Evolutionary conservation across 1,139 yeast species (phyloP), one percentile per base, ranked within the genome.

Genomic region (Zhuliangozyma parablackwelliae): DNA sequence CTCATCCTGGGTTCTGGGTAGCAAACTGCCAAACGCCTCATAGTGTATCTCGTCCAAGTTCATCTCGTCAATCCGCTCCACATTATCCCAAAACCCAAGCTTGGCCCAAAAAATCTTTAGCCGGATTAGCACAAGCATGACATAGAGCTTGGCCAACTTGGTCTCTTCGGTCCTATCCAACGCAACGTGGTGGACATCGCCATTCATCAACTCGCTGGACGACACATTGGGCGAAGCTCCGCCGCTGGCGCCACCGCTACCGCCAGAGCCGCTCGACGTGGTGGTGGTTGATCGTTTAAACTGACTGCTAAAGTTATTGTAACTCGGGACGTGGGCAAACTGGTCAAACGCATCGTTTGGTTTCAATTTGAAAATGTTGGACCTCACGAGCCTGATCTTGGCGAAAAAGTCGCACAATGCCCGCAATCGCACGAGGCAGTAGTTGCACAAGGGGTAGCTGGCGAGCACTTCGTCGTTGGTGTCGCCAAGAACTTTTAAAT

Each of bases 361-460:
- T 34, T 54, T 47, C 35, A 70, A 49, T 45, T 65, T 66, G 52
- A 68, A 69, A 31, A 71, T 61, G 48, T 72, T 72, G 59, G 65
- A 66, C 46, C 81, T 74, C 29, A 87, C 63, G 11, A 83, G 69
- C 47, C 95, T 71, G 44, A 88, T 61, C 48, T 84, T 80, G 37
- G 92, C 82, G 59, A 81, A 79, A 50, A 85, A 73, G 45, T 88
- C 92, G 63, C 96, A 81, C 26, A 82, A 78, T 42, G 85, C 79
- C 48, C 97, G 75, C 36, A 89, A 74, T 49, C 88, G 81, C 38
- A 82, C 72, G 35, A 90, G 68, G 61, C 97, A 92, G 53, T 78
- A 82, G 47, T 82, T 82, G 57, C 97, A 92, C 33, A 90, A 65
- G n/a, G 95, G 88, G 50, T 84, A 83, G 35, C 54, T 52, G 11